These are phyloP conservation scores for Hymenoscyphus repandus DNA, from an alignment of 2,329 filamentous ascomycete genomes.

Conservation along the genomic window DNA sequence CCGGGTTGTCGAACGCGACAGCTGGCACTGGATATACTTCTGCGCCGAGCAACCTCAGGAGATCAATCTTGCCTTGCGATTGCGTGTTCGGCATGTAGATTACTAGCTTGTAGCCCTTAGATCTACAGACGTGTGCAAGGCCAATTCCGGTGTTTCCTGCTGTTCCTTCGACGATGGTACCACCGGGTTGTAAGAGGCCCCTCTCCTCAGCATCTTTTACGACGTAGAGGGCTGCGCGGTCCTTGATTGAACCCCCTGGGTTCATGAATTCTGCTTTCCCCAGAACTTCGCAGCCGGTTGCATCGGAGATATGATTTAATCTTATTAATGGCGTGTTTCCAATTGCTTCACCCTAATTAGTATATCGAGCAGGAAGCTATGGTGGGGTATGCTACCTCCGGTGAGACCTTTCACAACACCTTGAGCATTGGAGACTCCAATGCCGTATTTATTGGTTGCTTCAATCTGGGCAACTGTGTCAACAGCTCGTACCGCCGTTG, in stretches of 20 bases:
- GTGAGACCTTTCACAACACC: conserved; percentile 60
- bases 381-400: conserved; percentile 47
- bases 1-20: conserved; percentile 88
- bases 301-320: conserved; percentile 78
- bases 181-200: conserved; percentile 75
- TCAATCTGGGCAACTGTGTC: conserved; percentile 42
- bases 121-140: conserved; percentile 91
- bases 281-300: conserved; percentile 89
- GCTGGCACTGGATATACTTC: conserved; percentile 96
- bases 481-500: conserved; percentile 45
- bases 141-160: conserved; percentile 98
- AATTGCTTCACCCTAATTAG: conserved; percentile 59
- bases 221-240: conserved; percentile 90
- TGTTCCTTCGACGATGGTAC: conserved; percentile 94
- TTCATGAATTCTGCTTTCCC: conserved; percentile 99
- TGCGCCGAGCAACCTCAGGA: conserved; percentile 83
- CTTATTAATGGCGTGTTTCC: conserved; percentile 95
- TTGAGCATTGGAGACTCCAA: conserved; percentile 62
- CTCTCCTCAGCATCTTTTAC: conserved; percentile 89
- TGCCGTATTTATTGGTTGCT: conserved; percentile 47
- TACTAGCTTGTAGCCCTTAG: conserved; percentile 86
- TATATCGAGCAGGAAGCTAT: not conserved
- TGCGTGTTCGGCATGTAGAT: conserved; percentile 99
- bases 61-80: conserved; percentile 94
- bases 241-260: conserved; percentile 92